Evolutionary conservation across 306 rosid species (phyloP).

Genomic region (Lotus japonicus): DNA sequence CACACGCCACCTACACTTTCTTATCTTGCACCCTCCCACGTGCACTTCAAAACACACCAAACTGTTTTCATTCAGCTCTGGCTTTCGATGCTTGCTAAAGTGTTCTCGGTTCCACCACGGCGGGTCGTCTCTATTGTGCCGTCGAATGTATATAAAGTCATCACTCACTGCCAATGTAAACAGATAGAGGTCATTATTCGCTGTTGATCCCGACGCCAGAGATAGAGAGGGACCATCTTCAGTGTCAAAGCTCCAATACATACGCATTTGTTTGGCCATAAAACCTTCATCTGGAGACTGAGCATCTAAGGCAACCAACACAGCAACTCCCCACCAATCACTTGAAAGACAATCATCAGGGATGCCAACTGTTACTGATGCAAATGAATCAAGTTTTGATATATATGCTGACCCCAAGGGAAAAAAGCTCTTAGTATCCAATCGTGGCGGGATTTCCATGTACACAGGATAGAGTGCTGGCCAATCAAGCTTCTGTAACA

Average conservation of each 20-base stretch:
- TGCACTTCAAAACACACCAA: background rate
- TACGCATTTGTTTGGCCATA: background rate
- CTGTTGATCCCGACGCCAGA: background rate
- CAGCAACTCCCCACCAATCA: conserved; percentile 10
- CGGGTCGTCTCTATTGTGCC: background rate
- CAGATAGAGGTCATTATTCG: background rate
- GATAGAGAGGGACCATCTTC: background rate
- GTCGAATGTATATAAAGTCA: background rate
- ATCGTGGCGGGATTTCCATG: background rate
- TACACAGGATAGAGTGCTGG: background rate
- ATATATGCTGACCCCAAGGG: conserved; percentile 1
- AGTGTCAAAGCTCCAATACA: background rate
- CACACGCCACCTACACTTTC: background rate
- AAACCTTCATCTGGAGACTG: background rate
- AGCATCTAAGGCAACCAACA: background rate
- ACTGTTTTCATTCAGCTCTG: background rate
- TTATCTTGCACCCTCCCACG: background rate
- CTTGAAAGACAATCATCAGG: background rate
- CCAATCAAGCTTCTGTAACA: background rate
- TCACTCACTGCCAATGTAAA: background rate
- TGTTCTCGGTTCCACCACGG: background rate
- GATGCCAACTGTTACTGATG: background rate
- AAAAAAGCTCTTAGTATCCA: background rate
- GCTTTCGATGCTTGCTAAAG: background rate
- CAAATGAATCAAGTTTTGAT: background rate